Evolutionary conservation across 257 asterid genomes (phyloP).

Genomic region (Nicotiana obtusifolia): DNA sequence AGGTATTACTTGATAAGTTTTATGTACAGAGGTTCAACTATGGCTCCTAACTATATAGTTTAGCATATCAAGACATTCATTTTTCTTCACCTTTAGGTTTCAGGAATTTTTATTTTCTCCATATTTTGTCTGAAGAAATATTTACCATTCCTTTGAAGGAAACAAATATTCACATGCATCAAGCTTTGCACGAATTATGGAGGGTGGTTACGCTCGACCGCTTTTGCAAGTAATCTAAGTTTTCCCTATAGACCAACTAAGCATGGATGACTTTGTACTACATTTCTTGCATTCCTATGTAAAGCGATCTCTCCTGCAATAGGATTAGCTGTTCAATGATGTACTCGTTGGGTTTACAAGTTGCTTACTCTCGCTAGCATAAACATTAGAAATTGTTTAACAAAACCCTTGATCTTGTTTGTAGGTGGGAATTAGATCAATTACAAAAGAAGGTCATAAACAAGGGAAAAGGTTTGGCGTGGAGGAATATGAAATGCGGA

Average conservation of each 20-base stretch:
- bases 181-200: slow-evolving; percentile 95
- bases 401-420: slow-evolving; percentile 19
- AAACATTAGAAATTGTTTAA: background rate
- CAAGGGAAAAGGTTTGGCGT: slow-evolving; percentile 97
- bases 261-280: background rate
- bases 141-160: slow-evolving; percentile 87
- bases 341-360: background rate
- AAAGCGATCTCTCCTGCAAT: background rate
- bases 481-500: slow-evolving; percentile 96
- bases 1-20: background rate
- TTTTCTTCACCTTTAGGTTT: background rate
- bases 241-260: background rate
- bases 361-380: background rate
- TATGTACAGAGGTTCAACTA: background rate
- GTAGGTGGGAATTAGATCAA: slow-evolving; percentile 98
- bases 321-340: background rate
- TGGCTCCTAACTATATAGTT: background rate
- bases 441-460: slow-evolving; percentile 87
- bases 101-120: background rate
- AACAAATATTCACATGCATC: slow-evolving; percentile 97
- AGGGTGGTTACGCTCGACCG: slow-evolving; percentile 95
- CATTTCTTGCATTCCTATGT: background rate
- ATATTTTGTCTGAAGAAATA: slow-evolving; percentile 18
- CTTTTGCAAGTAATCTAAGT: slow-evolving; percentile 62
- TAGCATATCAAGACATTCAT: background rate